Evolutionary conservation across 352 stramenopile species (phyloP).

Genomic region (Globisporangium sylvaticum): DNA sequence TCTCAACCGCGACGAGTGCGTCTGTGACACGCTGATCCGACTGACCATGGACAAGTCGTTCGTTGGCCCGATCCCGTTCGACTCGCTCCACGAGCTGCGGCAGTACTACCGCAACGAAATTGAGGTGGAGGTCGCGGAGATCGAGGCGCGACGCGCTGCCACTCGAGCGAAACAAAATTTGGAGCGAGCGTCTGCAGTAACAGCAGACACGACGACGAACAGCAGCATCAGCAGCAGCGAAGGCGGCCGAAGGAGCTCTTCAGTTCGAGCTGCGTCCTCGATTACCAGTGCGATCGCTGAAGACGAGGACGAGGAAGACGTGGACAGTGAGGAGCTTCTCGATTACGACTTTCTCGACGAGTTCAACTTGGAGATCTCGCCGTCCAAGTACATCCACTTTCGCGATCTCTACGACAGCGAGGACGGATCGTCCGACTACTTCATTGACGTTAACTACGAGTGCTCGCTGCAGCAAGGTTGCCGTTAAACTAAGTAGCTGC

Average conservation of each 20-base stretch:
- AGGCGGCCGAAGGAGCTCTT: slow-evolving; percentile 4
- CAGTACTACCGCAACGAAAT: slow-evolving; percentile 61
- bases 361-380: slow-evolving; percentile 48
- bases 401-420: slow-evolving; percentile 54
- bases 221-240: slow-evolving; percentile 13
- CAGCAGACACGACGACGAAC: slow-evolving; percentile 11
- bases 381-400: slow-evolving; percentile 57
- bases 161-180: neutral
- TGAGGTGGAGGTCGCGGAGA: slow-evolving; percentile 42
- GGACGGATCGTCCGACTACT: slow-evolving; percentile 44
- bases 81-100: slow-evolving; percentile 70
- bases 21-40: slow-evolving; percentile 77
- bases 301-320: neutral
- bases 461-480: slow-evolving; percentile 19
- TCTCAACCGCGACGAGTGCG: slow-evolving; percentile 75
- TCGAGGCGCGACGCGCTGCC: slow-evolving; percentile 27
- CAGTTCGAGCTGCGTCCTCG: slow-evolving; percentile 20
- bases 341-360: slow-evolving; percentile 86
- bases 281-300: neutral
- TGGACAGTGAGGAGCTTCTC: slow-evolving; percentile 36
- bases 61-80: slow-evolving; percentile 64
- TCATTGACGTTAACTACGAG: slow-evolving; percentile 71
- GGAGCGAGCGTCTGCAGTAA: neutral
- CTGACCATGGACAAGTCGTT: slow-evolving; percentile 84
- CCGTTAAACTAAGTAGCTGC: neutral